phyloP scores from a whole-genome alignment of 2,329 filamentous ascomycete genomes.

The Nigrograna mackinnonii region DNA sequence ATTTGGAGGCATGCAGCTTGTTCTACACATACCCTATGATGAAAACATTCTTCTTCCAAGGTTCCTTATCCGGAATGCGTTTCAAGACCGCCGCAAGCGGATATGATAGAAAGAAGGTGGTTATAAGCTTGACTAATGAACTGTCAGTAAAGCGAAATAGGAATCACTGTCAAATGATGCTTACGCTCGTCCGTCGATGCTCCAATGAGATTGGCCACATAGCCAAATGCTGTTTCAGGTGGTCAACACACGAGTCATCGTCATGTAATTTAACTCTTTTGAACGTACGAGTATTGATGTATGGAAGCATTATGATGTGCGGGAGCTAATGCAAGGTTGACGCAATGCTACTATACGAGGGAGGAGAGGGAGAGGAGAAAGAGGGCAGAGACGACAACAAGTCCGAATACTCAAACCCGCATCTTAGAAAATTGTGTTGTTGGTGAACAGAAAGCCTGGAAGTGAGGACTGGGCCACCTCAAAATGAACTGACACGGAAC shows the following conservation, averaged over 20 bases:
- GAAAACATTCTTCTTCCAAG: slow-evolving; percentile 85
- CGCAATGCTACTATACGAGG: slow-evolving; percentile 8
- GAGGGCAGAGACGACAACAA: background rate
- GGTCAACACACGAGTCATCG: no score
- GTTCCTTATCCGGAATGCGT: slow-evolving; percentile 82
- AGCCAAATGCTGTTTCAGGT: slow-evolving; percentile 59
- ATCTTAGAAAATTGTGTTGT: no score
- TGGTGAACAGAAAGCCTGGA: no score
- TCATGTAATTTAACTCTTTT: background rate
- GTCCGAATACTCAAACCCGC: no score
- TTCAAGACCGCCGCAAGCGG: slow-evolving; percentile 88
- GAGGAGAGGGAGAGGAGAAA: slow-evolving; percentile 1
- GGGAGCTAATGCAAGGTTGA: slow-evolving; percentile 13
- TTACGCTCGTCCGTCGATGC: slow-evolving; percentile 68
- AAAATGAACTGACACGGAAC: no score
- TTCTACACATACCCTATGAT: slow-evolving; percentile 74
- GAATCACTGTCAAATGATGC: slow-evolving; percentile 22
- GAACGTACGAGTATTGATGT: slow-evolving; percentile 62
- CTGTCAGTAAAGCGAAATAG: background rate
- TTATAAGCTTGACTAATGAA: slow-evolving; percentile 84
- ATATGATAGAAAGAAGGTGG: slow-evolving; percentile 88
- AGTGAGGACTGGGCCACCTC: no score
- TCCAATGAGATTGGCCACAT: slow-evolving; percentile 60
- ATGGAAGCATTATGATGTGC: slow-evolving; percentile 60
- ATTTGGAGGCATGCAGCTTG: background rate